Base-by-base conservation (phyloP, 805 yeast genomes). In the Komagataella pastoris region DNA sequence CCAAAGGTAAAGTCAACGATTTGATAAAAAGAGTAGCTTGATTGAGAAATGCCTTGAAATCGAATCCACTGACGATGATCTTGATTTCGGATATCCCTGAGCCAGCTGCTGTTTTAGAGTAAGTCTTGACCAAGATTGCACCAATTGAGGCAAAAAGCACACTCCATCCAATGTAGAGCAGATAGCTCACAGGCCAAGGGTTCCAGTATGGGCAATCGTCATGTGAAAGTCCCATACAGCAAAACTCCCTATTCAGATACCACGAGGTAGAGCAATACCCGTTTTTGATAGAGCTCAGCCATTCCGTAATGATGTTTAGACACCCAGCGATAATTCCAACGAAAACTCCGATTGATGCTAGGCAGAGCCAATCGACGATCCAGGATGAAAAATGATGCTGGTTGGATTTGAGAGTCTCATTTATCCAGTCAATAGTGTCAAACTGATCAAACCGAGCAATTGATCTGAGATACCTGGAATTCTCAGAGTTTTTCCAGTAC, bases 21-120 rank as follows among this genome's bases (percentile, higher is more conserved):
- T 93, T 93, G 51, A 91, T 80, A 1, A 79, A 56, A 21, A 91
- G 69, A 0, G 97, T 89, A 62, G 75, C 70, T 66, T 81, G 74
- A 24, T 83, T 85, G 51, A 93, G 72, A 59, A 91, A 93, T 3
- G 85, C 88, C 23, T 80, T 75, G 70, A 85, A 75, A 24, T 76
- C 79, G 63, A 90, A 95, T 0, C 99, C 99, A 0, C 95, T 82
- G 0, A 90, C 88, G 55, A 93, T 89, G 62, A 93, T 86, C 66
- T 95, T 93, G 62, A 93, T 91, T 66, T 93, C 99, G 14, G 97
- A 85, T 50, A 93, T 95, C 0, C 99, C 99, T 6, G 96, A 86
- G 0, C 99, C 99, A 1, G 98, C 95, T 2, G 99, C 98, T 51
- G 82, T 74, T 1, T 96, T 96, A 0, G 96, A 90, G 57, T 79